Evolutionary conservation across 208 protist genomes (phyloP).

Genomic region (Leishmania tropica): DNA sequence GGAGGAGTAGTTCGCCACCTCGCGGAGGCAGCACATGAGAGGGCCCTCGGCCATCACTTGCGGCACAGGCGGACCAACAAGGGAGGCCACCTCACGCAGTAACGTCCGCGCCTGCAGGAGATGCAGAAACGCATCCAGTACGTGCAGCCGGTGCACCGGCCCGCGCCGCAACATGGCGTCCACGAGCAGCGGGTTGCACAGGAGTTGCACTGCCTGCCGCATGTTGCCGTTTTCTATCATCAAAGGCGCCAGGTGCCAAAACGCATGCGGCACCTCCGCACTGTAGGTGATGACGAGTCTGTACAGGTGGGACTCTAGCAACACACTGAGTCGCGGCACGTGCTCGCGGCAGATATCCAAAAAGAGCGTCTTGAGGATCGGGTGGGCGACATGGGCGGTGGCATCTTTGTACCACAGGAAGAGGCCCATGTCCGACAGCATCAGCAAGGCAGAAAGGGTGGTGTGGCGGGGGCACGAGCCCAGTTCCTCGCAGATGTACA

Average conservation of each 20-base stretch:
- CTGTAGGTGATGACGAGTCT: slow-evolving; percentile 73
- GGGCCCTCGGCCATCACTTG: slow-evolving; percentile 38
- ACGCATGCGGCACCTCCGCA: slow-evolving; percentile 61
- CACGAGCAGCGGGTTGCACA: slow-evolving; percentile 57
- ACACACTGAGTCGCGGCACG: slow-evolving; percentile 60
- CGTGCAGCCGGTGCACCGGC: slow-evolving; percentile 36
- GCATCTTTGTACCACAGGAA: slow-evolving; percentile 50
- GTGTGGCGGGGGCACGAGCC: slow-evolving; percentile 63
- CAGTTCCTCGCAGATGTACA: slow-evolving; percentile 81
- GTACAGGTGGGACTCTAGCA: slow-evolving; percentile 81
- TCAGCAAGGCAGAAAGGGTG: slow-evolving; percentile 60
- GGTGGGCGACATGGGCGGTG: slow-evolving; percentile 50
- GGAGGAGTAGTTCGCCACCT: slow-evolving; percentile 52
- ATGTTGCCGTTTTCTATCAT: slow-evolving; percentile 82
- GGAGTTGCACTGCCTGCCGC: slow-evolving; percentile 37
- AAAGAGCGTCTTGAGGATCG: slow-evolving; percentile 44
- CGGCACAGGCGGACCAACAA: slow-evolving; percentile 30
- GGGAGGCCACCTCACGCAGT: slow-evolving; percentile 51
- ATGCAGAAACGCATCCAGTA: slow-evolving; percentile 69
- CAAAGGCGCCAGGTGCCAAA: slow-evolving; percentile 59
- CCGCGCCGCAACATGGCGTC: slow-evolving; percentile 50
- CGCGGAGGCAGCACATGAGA: slow-evolving; percentile 45
- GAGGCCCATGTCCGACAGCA: slow-evolving; percentile 67
- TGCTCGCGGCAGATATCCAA: slow-evolving; percentile 46
- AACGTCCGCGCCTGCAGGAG: slow-evolving; percentile 62